These are phyloP conservation scores for Penicillium roqueforti DNA, from an alignment of 495 filamentous ascomycete species.

Conservation along the genomic window DNA sequence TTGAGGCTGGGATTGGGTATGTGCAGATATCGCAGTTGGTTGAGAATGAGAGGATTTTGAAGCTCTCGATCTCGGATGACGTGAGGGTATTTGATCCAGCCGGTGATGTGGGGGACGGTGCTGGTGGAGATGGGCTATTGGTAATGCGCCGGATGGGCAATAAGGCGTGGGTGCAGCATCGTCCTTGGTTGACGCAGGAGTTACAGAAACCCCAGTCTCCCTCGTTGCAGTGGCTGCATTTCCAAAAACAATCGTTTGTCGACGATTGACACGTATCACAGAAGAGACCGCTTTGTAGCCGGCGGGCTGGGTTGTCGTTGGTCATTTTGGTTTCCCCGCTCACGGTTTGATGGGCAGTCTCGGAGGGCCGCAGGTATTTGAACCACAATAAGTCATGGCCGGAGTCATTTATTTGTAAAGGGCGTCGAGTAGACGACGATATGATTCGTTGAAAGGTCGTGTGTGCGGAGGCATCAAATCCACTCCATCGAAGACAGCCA, in stretches of 20 bases:
- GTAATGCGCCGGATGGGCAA: conserved; percentile 56
- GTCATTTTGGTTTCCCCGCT: conserved; percentile 43
- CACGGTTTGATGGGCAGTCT: conserved; percentile 22
- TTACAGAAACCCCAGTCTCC: conserved; percentile 92
- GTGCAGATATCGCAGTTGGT: conserved; percentile 73
- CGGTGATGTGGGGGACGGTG: conserved; percentile 10
- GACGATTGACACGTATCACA: conserved; percentile 68
- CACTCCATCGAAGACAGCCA: conserved; percentile 76
- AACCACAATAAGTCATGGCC: conserved; percentile 66
- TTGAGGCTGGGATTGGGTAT: conserved; percentile 61
- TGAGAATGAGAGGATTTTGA: conserved; percentile 59
- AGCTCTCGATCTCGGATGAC: conserved; percentile 39
- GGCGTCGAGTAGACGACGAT: conserved; percentile 40
- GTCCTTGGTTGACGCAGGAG: conserved; percentile 70
- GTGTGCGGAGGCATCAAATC: conserved; percentile 64
- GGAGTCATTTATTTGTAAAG: conserved; percentile 36
- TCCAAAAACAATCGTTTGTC: conserved; percentile 78
- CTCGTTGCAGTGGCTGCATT: conserved; percentile 77
- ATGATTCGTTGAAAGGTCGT: conserved; percentile 48
- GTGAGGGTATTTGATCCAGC: conserved; percentile 19
- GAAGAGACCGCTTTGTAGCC: conserved; percentile 77
- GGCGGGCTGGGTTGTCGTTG: conserved; percentile 57
- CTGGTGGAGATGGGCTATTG: conserved; percentile 19
- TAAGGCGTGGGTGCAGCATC: conserved; percentile 72
- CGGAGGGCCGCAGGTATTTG: conserved; percentile 58